A percentile compares a stretch with the other conserved stretches of the same genome.
These are phyloP conservation scores for Neurospora sp. DNA, from an alignment of 495 filamentous ascomycete species.

Conservation along the genomic window DNA sequence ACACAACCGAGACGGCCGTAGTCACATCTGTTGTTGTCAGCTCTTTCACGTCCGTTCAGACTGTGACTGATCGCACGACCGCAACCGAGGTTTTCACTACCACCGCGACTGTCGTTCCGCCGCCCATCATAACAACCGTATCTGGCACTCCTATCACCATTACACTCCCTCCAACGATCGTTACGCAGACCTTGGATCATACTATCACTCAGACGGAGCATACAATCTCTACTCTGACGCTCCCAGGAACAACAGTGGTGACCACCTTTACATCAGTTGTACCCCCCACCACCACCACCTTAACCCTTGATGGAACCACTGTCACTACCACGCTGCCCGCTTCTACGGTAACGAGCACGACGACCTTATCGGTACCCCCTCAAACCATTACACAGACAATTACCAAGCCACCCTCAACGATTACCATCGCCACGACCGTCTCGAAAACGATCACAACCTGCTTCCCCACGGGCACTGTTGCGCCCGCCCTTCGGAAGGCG, in stretches of 20 bases:
- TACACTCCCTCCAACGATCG: constrained; percentile 4
- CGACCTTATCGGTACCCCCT: neutral
- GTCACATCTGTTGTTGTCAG: constrained; percentile 13
- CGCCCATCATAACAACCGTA: constrained; percentile 7
- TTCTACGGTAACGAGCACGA: constrained; percentile 14
- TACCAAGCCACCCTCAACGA: constrained; percentile 13
- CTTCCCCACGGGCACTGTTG: constrained; percentile 15
- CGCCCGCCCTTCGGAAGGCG: neutral
- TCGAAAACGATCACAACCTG: constrained; percentile 24
- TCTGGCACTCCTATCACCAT: constrained; percentile 12
- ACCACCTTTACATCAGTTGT: constrained; percentile 11
- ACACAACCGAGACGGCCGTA: constrained; percentile 2
- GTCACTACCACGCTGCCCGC: constrained; percentile 22
- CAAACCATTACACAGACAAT: constrained; percentile 7
- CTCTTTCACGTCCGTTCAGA: constrained; percentile 9
- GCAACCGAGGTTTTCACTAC: constrained; percentile 17
- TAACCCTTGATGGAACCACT: constrained; percentile 10
- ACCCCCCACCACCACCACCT: constrained; percentile 16
- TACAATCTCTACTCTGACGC: constrained; percentile 5
- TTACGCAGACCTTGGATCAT: constrained; percentile 12
- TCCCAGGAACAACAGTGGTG: constrained; percentile 18
- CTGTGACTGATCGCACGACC: constrained; percentile 7
- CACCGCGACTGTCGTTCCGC: constrained; percentile 12
- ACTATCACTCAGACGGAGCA: constrained; percentile 11
- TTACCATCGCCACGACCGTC: constrained; percentile 11